phyloP scores from a whole-genome alignment of 805 yeast genomes.

The Kuraishia hungarica region DNA sequence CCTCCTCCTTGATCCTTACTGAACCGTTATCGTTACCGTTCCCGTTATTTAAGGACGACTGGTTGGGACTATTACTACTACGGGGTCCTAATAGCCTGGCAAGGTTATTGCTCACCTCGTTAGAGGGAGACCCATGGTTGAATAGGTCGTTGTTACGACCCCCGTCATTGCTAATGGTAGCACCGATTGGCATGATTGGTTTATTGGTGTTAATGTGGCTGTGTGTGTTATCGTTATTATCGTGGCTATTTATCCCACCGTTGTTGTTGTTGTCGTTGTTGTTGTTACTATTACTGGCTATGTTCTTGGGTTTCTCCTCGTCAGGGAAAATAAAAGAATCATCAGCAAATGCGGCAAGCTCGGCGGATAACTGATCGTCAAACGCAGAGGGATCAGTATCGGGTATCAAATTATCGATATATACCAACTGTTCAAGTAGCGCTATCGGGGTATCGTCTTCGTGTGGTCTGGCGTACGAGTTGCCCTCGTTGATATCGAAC shows the following conservation, averaged over 20 bases:
- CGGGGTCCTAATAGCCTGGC: too few species aligned
- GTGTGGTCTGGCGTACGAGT: conserved; percentile 1
- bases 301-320: conserved; percentile 55
- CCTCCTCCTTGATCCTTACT: not conserved
- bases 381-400: conserved; percentile 28
- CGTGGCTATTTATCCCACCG: not conserved
- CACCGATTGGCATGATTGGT: not conserved
- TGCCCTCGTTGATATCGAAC: too few species aligned
- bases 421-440: conserved; percentile 67
- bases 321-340: conserved; percentile 76
- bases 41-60: not conserved
- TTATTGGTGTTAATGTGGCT: not conserved
- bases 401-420: conserved; percentile 69
- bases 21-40: not conserved
- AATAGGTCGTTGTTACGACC: not conserved
- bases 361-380: conserved; percentile 49
- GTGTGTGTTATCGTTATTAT: not conserved
- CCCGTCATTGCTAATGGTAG: not conserved
- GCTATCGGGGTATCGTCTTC: conserved; percentile 30
- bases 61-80: too few species aligned
- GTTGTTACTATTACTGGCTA: conserved; percentile 12
- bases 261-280: conserved; percentile 5
- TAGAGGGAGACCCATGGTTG: not conserved
- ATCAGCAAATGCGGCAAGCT: conserved; percentile 76
- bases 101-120: not conserved